A percentile compares a stretch with the other conserved stretches of the same genome.
Conservation (phyloP, 129 eudicot species). For the Flaveria brownii region DNA sequence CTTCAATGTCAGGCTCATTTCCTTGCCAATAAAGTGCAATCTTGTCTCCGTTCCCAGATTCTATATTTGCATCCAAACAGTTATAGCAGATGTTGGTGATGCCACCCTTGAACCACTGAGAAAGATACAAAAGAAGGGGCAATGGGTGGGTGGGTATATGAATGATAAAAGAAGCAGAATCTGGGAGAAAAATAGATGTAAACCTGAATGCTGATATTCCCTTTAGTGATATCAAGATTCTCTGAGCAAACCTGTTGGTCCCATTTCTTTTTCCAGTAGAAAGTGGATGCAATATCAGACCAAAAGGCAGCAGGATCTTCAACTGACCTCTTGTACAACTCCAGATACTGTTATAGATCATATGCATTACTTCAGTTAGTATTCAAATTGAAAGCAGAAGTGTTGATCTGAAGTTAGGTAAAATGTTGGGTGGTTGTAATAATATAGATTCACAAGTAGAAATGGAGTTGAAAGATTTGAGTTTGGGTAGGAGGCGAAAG, state of each 20-base stretch:
- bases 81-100: slow-evolving; percentile 92
- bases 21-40: slow-evolving; percentile 94
- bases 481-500: too few species aligned
- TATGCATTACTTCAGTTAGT: too few species aligned
- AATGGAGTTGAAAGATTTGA: too few species aligned
- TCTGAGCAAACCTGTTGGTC: slow-evolving; percentile 54
- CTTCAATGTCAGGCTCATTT: slow-evolving; percentile 77
- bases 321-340: slow-evolving; percentile 79
- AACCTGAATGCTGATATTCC: slow-evolving; percentile 77
- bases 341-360: slow-evolving; percentile 56
- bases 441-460: too few species aligned
- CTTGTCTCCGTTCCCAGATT: slow-evolving; percentile 76
- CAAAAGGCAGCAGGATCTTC: slow-evolving; percentile 94
- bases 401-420: neutral
- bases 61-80: slow-evolving; percentile 79
- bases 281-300: slow-evolving; percentile 85
- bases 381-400: neutral
- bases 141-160: slow-evolving; percentile 1
- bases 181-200: too few species aligned
- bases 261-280: slow-evolving; percentile 90
- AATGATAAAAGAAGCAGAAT: slow-evolving; percentile 10
- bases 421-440: neutral
- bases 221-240: slow-evolving; percentile 81
- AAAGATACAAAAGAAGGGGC: neutral
- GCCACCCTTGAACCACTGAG: slow-evolving; percentile 97